Percentiles rank a stretch among this genome's conserved stretches.
These are phyloP conservation scores for Cytospora mali DNA, from an alignment of 2,329 filamentous ascomycete genomes.

Conservation along the genomic window DNA sequence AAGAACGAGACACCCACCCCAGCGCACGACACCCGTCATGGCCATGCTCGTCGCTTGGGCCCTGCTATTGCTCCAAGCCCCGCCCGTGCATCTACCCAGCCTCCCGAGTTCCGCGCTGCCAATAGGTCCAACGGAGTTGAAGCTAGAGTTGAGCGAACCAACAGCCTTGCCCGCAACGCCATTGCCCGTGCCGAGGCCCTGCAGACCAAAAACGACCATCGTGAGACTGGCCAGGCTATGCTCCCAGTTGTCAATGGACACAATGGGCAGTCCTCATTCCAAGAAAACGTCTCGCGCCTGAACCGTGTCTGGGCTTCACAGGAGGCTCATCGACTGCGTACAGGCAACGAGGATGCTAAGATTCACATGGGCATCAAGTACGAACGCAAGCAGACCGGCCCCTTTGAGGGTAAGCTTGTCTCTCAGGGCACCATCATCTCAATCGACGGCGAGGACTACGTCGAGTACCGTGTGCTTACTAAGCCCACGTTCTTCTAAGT, in stretches of 20 bases:
- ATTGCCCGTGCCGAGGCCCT: constrained; percentile 54
- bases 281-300: constrained; percentile 55
- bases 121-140: constrained; percentile 38
- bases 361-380: constrained; percentile 64
- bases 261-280: constrained; percentile 39
- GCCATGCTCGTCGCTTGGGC: constrained; percentile 40
- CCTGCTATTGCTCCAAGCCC: constrained; percentile 35
- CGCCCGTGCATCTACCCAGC: constrained; percentile 41
- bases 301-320: constrained; percentile 60
- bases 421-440: constrained; percentile 63
- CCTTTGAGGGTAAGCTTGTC: constrained; percentile 65
- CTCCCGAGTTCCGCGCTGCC: constrained; percentile 39
- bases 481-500: constrained; percentile 62
- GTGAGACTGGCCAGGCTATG: constrained; percentile 39
- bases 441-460: constrained; percentile 68
- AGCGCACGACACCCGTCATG: constrained; percentile 50
- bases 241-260: constrained; percentile 11
- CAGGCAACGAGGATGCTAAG: constrained; percentile 55
- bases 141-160: constrained; percentile 49
- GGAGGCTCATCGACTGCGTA: constrained; percentile 49
- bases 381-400: constrained; percentile 61
- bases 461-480: constrained; percentile 66
- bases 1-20: constrained; percentile 28
- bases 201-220: constrained; percentile 54
- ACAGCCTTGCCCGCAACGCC: constrained; percentile 53